Evolutionary conservation across 768 basidiomycete genomes (phyloP).

Genomic region (Tulasnella sp.): DNA sequence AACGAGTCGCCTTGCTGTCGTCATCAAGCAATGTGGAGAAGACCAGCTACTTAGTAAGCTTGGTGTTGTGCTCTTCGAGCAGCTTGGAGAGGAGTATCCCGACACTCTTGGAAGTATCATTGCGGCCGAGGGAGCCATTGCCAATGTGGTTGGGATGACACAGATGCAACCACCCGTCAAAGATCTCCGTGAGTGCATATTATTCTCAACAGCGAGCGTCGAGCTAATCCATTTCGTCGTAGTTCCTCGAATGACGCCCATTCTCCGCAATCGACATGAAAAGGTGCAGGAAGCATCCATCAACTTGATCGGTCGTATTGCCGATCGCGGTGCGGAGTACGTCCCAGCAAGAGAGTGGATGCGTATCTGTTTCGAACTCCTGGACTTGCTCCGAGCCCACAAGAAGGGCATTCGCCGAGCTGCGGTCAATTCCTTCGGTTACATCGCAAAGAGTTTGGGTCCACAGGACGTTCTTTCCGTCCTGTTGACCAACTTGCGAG

Average conservation of each 20-base stretch:
- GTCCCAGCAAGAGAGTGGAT: constrained; percentile 99
- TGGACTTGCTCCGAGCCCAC: constrained; percentile 97
- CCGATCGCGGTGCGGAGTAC: constrained; percentile 98
- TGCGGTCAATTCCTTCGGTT: constrained; percentile 99
- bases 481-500: constrained; percentile 91
- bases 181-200: constrained; percentile 79
- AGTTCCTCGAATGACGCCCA: constrained; percentile 99
- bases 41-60: constrained; percentile 94
- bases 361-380: constrained; percentile 98
- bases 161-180: constrained; percentile 99
- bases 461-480: constrained; percentile 98
- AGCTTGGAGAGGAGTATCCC: constrained; percentile 98
- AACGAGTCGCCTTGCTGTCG: constrained; percentile 91
- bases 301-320: constrained; percentile 99
- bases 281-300: constrained; percentile 99
- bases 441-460: constrained; percentile 98
- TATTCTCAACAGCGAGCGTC: constrained; percentile 3
- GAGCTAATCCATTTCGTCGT: constrained; percentile 37
- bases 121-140: constrained; percentile 97
- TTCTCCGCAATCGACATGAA: constrained; percentile 97
- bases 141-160: constrained; percentile 99
- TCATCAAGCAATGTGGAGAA: constrained; percentile 99
- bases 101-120: constrained; percentile 98
- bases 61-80: constrained; percentile 95
- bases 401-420: constrained; percentile 99